Evolutionary conservation across 2,329 filamentous ascomycete species (phyloP).

Genomic region (Diaporthe ilicicola): DNA sequence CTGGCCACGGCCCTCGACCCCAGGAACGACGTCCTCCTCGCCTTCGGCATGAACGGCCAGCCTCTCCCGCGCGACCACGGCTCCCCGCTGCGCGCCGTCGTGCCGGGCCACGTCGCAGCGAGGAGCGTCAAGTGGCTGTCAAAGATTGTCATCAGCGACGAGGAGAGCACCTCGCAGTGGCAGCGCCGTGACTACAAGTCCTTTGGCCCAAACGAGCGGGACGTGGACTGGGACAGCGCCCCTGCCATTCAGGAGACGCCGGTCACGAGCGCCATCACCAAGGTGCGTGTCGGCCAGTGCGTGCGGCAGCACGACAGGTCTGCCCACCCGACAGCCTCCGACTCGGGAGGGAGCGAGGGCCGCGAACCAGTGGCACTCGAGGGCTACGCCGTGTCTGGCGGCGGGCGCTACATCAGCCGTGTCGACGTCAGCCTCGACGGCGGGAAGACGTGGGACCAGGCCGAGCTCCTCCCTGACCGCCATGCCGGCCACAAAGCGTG

Average conservation of each 20-base stretch:
- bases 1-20: constrained; percentile 66
- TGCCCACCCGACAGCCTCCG: constrained; percentile 22
- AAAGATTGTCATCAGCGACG: constrained; percentile 69
- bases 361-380: constrained; percentile 51
- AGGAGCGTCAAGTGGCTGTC: constrained; percentile 76
- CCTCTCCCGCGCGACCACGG: constrained; percentile 72
- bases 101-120: constrained; percentile 73
- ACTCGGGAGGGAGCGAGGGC: background rate
- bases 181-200: constrained; percentile 74
- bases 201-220: constrained; percentile 69
- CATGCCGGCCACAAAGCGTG: constrained; percentile 58
- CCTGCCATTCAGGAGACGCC: constrained; percentile 75
- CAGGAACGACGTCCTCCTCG: constrained; percentile 70
- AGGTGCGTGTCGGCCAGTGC: constrained; percentile 52
- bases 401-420: constrained; percentile 71
- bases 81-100: constrained; percentile 68
- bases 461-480: constrained; percentile 63
- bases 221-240: constrained; percentile 69
- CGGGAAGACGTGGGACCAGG: constrained; percentile 71
- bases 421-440: constrained; percentile 73
- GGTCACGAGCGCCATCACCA: constrained; percentile 72
- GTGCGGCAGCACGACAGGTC: constrained; percentile 29
- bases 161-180: constrained; percentile 73
- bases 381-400: constrained; percentile 75
- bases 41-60: constrained; percentile 73